phyloP scores from a whole-genome alignment of 176 grass and related monocot genomes.

The Ensete glaucum region DNA sequence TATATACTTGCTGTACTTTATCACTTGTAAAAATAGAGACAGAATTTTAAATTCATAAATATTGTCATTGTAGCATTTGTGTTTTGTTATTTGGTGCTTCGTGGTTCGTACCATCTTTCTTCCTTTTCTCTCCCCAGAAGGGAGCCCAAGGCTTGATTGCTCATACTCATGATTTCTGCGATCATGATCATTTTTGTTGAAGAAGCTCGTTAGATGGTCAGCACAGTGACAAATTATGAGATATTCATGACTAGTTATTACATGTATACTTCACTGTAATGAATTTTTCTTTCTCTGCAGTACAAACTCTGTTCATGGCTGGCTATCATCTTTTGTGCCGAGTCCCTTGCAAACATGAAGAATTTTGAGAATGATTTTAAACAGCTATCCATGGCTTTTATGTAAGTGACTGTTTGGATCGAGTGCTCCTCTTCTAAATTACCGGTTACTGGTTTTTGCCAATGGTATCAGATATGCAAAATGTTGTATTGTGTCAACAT shows the following conservation, averaged over 20 bases:
- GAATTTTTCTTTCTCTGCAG: slow-evolving; percentile 32
- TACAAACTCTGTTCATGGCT: slow-evolving; percentile 96
- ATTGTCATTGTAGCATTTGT: not conserved
- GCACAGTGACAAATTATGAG: too few species aligned
- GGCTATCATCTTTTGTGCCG: slow-evolving; percentile 90
- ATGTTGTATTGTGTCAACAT: too few species aligned
- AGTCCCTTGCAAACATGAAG: slow-evolving; percentile 93
- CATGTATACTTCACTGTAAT: not conserved
- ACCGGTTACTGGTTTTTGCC: too few species aligned
- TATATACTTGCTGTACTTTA: not conserved
- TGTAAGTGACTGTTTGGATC: slow-evolving; percentile 39
- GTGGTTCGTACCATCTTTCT: not conserved
- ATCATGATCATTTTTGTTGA: not conserved
- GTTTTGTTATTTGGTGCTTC: not conserved
- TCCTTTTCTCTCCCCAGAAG: not conserved
- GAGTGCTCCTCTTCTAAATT: not conserved
- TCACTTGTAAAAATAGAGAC: not conserved
- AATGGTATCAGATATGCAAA: too few species aligned
- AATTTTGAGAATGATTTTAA: slow-evolving; percentile 95
- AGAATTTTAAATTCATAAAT: not conserved
- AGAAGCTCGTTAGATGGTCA: not conserved
- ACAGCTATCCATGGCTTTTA: slow-evolving; percentile 96
- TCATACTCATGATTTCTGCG: not conserved
- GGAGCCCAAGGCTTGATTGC: not conserved
- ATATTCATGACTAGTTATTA: not conserved